Evolutionary conservation across 2,329 filamentous ascomycete species (phyloP), one percentile per base, ranked within the genome.

Genomic region (Fusarium sp.): DNA sequence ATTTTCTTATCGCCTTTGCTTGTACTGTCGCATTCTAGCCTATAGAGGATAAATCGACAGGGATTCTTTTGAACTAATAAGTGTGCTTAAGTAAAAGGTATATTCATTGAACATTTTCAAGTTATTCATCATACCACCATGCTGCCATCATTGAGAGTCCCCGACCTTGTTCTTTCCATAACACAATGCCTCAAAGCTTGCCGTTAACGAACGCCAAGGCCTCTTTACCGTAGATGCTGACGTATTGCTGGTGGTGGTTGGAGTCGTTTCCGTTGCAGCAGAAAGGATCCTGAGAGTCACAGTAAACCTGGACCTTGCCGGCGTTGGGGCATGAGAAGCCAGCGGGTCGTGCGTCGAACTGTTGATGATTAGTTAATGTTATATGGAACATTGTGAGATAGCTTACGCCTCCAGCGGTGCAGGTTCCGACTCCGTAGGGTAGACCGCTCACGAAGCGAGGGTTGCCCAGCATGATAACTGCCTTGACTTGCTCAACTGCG

Each of bases 251-350:
- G 76, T 91, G 89, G 9, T 85, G 83, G 71, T 85, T 84, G 26
- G 84, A 81, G 63, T 91, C 83, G 71, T 84, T 89, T 48, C 89
- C 89, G 41, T 85, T 89, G 78, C 88, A 91, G 83, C 89, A 91
- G 79, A 89, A 91, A 0, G 88, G 88, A 67, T 91, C 89, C 6
- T 85, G 74, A 7, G 84, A 79, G 70, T 92, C 89, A 76, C 89
- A 91, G 82, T 91, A 91, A 7, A 86, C 88, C 79, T 89, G 81
- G 70, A 91, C 86, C 72, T 86, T 88, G 74, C 69, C 74, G 10
- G 78, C 74, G 64, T 77, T 82, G 12, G 86, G 84, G 79, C 89
- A 91, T 43, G 78, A 79, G 77, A 88, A 91, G 26, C 87, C 87
- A 7, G 80, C 72, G 0, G 87, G 84, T 7, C 89, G 86, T 31